Percentiles rank a stretch among this genome's conserved stretches.
Evolutionary conservation across 306 rosid species (phyloP).

Genomic region (Biancaea sappan): DNA sequence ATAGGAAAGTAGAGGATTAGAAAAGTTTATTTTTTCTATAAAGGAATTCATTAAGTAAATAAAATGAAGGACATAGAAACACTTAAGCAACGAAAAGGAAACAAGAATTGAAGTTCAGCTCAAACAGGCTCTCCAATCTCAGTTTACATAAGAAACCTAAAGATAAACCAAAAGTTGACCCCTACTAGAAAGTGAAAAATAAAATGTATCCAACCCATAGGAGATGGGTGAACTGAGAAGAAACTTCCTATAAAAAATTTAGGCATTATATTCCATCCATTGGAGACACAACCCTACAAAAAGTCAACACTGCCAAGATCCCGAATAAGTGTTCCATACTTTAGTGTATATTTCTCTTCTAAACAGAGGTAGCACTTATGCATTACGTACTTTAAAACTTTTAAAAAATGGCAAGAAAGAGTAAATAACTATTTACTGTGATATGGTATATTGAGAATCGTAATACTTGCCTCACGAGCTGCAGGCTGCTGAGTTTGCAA

Average conservation of each 20-base stretch:
- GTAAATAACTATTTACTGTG: not conserved
- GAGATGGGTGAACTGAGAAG: slow-evolving; percentile 4
- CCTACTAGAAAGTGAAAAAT: not conserved
- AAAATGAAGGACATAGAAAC: too few species aligned
- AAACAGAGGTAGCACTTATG: slow-evolving; percentile 18
- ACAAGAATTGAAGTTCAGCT: not conserved
- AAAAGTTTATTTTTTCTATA: too few species aligned
- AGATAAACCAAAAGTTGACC: not conserved
- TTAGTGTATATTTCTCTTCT: not conserved
- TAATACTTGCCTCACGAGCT: slow-evolving; percentile 64
- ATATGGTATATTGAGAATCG: slow-evolving; percentile 1
- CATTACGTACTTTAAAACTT: not conserved
- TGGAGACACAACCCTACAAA: not conserved
- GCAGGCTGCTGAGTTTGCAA: slow-evolving; percentile 53
- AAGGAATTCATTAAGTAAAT: too few species aligned
- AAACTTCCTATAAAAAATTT: not conserved
- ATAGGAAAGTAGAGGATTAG: too few species aligned
- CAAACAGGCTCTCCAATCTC: not conserved
- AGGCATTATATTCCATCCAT: not conserved
- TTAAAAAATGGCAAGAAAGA: slow-evolving; percentile 20
- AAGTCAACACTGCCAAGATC: slow-evolving; percentile 14
- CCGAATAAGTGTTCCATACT: not conserved
- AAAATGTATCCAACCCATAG: not conserved
- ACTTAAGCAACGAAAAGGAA: not conserved
- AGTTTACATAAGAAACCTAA: too few species aligned